Evolutionary conservation across 108 stramenopile species (phyloP).

Genomic region (Cyclotella cryptica): DNA sequence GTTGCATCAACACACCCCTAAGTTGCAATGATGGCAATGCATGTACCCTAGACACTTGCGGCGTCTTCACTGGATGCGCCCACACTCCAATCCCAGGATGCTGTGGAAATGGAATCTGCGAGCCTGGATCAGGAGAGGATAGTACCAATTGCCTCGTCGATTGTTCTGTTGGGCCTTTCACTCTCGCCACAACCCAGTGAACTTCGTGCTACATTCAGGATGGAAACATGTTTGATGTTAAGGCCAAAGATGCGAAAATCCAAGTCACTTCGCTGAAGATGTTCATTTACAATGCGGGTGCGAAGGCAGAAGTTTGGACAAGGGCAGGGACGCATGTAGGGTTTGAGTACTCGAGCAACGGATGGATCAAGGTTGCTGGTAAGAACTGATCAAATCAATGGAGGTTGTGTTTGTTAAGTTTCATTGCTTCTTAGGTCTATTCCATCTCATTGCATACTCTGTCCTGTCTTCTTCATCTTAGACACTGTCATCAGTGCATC

Average conservation of each 20-base stretch:
- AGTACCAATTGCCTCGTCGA: too few species aligned
- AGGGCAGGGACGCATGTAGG: not conserved
- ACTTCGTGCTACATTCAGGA: not conserved
- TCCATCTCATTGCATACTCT: not conserved
- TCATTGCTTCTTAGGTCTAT: not conserved
- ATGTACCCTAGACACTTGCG: too few species aligned
- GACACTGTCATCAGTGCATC: not conserved
- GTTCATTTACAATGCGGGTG: not conserved
- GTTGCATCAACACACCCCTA: too few species aligned
- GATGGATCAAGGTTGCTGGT: not conserved
- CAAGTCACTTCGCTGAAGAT: not conserved
- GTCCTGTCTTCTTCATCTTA: not conserved
- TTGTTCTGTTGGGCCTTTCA: not conserved
- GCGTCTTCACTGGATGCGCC: too few species aligned
- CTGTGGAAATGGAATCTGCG: too few species aligned
- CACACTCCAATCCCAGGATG: too few species aligned
- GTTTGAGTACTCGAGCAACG: not conserved
- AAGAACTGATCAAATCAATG: not conserved
- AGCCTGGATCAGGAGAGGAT: too few species aligned
- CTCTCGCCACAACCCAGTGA: not conserved
- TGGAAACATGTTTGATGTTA: not conserved
- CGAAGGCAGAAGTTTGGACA: not conserved
- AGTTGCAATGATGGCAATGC: too few species aligned
- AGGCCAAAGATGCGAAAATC: not conserved
- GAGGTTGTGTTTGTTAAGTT: not conserved